Evolutionary conservation across 2,329 filamentous ascomycete species (phyloP).

Genomic region (Zymoseptoria crescenta): DNA sequence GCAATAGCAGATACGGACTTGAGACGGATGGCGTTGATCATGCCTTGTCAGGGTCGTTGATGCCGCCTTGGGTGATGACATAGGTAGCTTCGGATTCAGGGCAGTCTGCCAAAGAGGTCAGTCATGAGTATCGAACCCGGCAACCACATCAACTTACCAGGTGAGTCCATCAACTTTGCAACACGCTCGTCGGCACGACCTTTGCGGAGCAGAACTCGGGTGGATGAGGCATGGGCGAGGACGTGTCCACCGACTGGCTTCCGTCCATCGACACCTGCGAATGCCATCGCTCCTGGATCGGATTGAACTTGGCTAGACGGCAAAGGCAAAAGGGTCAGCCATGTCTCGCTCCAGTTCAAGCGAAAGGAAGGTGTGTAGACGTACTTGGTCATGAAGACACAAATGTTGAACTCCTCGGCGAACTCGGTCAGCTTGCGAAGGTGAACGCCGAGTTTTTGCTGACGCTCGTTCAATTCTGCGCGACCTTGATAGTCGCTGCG

Average conservation of each 20-base stretch:
- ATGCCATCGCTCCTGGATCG: slow-evolving; percentile 61
- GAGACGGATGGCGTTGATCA: slow-evolving; percentile 23
- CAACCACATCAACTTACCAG: slow-evolving; percentile 39
- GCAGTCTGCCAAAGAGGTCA: slow-evolving; percentile 46
- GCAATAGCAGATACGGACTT: not conserved
- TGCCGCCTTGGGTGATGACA: slow-evolving; percentile 61
- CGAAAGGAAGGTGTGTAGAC: not conserved
- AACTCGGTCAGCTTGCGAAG: slow-evolving; percentile 56
- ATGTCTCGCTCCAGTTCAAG: not conserved
- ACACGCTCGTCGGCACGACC: slow-evolving; percentile 63
- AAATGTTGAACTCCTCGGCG: slow-evolving; percentile 62
- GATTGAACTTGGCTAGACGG: slow-evolving; percentile 52
- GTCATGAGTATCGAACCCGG: not conserved
- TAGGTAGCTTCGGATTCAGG: slow-evolving; percentile 63
- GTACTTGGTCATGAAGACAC: slow-evolving; percentile 56
- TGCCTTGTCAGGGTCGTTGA: slow-evolving; percentile 58
- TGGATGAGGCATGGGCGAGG: slow-evolving; percentile 61
- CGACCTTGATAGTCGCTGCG: slow-evolving; percentile 60
- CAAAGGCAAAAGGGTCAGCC: not conserved
- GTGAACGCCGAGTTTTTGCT: slow-evolving; percentile 61
- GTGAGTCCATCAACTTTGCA: slow-evolving; percentile 61
- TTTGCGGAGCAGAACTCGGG: slow-evolving; percentile 58
- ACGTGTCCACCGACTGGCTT: slow-evolving; percentile 62
- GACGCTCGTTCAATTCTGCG: slow-evolving; percentile 59
- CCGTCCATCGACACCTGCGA: slow-evolving; percentile 59